Conservation (phyloP, 805 yeast species). For the Priceomyces fermenticarens region DNA sequence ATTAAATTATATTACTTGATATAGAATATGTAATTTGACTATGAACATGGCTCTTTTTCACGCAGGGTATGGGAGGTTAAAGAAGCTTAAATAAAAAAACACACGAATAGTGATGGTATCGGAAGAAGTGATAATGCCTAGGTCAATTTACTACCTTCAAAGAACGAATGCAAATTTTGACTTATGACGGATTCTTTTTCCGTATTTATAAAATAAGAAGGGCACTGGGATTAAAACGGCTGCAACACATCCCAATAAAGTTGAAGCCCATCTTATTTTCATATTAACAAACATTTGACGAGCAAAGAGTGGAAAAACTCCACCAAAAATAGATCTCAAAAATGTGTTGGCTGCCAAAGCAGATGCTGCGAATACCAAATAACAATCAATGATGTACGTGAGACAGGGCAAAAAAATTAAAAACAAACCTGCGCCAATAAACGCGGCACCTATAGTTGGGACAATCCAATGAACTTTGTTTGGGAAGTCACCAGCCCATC, state of each 20-base stretch:
- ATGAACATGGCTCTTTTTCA: no score
- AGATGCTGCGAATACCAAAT: slow-evolving; percentile 50
- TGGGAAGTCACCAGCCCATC: slow-evolving; percentile 77
- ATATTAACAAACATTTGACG: slow-evolving; percentile 42
- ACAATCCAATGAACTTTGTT: slow-evolving; percentile 67
- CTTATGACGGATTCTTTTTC: slow-evolving; percentile 27
- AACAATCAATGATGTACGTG: slow-evolving; percentile 54
- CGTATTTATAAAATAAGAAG: slow-evolving; percentile 44
- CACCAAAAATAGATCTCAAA: slow-evolving; percentile 50
- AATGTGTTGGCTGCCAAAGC: slow-evolving; percentile 58
- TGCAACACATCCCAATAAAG: slow-evolving; percentile 48
- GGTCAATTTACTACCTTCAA: no score
- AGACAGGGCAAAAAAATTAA: slow-evolving; percentile 51
- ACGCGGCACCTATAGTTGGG: slow-evolving; percentile 37
- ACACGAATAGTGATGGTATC: no score
- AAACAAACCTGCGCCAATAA: slow-evolving; percentile 38
- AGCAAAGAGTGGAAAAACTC: slow-evolving; percentile 53
- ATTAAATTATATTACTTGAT: no score
- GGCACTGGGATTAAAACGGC: slow-evolving; percentile 51
- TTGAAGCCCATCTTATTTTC: slow-evolving; percentile 48
- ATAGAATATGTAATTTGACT: no score
- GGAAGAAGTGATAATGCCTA: no score
- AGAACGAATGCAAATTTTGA: slow-evolving; percentile 7
- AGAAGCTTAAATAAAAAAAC: no score
- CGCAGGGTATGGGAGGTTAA: no score